phyloP scores from a whole-genome alignment of 345 rosid species.

The Hibiscus syriacus region DNA sequence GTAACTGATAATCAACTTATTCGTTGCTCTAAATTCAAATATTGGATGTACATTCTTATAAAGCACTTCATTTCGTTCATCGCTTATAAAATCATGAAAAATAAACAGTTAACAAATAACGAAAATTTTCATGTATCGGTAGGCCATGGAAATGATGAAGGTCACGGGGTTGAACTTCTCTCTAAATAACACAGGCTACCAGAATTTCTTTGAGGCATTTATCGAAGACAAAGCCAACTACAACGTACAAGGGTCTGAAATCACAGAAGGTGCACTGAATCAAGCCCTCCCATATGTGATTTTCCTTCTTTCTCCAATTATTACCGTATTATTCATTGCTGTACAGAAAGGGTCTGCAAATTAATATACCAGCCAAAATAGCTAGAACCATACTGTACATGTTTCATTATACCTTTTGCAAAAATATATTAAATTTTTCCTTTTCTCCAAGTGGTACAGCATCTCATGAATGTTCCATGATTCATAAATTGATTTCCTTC shows the following conservation, averaged over 20 bases:
- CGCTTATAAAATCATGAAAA: not conserved
- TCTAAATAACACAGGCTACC: slow-evolving; percentile 38
- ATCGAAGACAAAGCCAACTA: slow-evolving; percentile 41
- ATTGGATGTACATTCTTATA: not conserved
- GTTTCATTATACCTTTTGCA: not conserved
- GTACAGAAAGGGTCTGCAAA: slow-evolving; percentile 35
- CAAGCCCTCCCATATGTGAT: slow-evolving; percentile 57
- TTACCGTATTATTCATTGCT: slow-evolving; percentile 46
- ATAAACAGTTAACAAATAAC: not conserved
- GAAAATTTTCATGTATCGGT: not conserved
- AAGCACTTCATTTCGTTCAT: not conserved
- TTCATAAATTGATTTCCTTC: not conserved
- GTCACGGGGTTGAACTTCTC: slow-evolving; percentile 35
- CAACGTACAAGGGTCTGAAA: slow-evolving; percentile 25
- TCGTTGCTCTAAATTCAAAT: not conserved
- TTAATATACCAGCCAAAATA: slow-evolving; percentile 5
- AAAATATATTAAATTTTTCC: not conserved
- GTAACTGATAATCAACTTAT: slow-evolving; percentile 27
- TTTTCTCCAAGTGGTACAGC: not conserved
- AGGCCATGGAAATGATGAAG: slow-evolving; percentile 95
- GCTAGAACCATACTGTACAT: not conserved
- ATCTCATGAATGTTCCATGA: not conserved
- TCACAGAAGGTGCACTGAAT: slow-evolving; percentile 29
- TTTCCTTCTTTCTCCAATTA: slow-evolving; percentile 66
- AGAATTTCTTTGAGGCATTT: slow-evolving; percentile 69